Evolutionary conservation across 371 early-diverging fungal genomes (phyloP).

Genomic region (Mortierella sp.): DNA sequence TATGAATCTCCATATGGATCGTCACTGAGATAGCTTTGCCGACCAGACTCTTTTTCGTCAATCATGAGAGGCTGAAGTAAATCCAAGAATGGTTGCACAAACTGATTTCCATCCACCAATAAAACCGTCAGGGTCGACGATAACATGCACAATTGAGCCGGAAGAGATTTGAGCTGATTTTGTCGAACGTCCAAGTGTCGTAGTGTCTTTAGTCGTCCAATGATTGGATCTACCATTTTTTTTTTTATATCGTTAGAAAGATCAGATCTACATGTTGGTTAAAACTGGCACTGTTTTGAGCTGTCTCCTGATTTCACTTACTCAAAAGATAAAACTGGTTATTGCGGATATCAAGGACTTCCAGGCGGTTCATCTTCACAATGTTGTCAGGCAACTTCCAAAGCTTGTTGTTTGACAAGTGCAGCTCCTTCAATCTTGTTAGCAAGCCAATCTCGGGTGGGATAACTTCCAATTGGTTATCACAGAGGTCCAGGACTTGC

Average conservation of each 20-base stretch:
- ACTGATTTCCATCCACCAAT: conserved; percentile 63
- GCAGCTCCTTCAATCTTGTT: conserved; percentile 76
- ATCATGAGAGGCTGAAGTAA: conserved; percentile 41
- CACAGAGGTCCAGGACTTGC: conserved; percentile 75
- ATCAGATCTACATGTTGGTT: no score
- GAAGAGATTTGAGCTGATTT: conserved; percentile 66
- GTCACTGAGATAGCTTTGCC: conserved; percentile 36
- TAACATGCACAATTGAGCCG: conserved; percentile 57
- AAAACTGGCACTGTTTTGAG: neutral
- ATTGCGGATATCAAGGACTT: conserved; percentile 49
- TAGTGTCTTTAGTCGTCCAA: conserved; percentile 59
- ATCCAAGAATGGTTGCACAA: conserved; percentile 44
- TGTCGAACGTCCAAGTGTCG: conserved; percentile 68
- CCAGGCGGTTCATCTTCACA: conserved; percentile 62
- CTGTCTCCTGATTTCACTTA: conserved; percentile 21
- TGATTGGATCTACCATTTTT: conserved; percentile 24
- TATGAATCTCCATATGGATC: conserved; percentile 40
- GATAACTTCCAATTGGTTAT: conserved; percentile 78
- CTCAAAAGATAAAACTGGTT: conserved; percentile 50
- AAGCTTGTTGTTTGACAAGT: conserved; percentile 83
- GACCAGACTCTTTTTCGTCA: conserved; percentile 19
- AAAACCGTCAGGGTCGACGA: conserved; percentile 36
- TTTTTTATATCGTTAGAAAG: no score
- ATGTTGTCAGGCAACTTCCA: conserved; percentile 60
- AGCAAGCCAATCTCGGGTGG: conserved; percentile 86